Base-by-base conservation (phyloP, 306 rosid species). In the Hylodesmum podocarpum region DNA sequence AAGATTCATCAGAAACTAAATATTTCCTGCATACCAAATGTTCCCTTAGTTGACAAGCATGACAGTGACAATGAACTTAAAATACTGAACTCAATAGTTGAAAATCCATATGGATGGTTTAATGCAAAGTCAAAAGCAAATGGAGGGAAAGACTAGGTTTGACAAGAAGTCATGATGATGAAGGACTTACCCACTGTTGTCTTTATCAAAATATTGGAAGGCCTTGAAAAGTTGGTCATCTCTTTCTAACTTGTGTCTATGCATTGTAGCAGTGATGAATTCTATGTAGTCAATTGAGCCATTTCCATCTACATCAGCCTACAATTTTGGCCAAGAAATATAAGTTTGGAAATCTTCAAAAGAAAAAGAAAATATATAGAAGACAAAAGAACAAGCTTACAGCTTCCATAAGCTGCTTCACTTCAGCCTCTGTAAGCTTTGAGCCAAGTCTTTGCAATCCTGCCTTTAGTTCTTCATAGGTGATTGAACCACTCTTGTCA, bases 231-330 rank as follows among this genome's bases (percentile, higher is more conserved):
- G 92, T 73, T 94, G 93, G 62, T 91, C 96, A 21, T 92, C 98
- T 85, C 87, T 94, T 78, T 92, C 96, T 80, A 90, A 82, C 77
- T 80, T 90, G 90, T 91, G 92, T 85, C 96, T 86, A 77, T 94
- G 98, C 97, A 92, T 94, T 28, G 98, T 94, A 28, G 97, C 98
- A 59, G 95, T 92, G 55, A 94, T 88, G 80, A 94, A 94, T 40
- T 94, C 97, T 43, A 94, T 89, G 90, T 88, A 91, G 83, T 94
- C 98, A 40, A 92, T 94, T 5, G 93, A 6, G 39, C 98, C 97
- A 76, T 87, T 78, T 75, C 98, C 97, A 88, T 94, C 98, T 24
- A 92, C 95, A 78, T 94, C 97, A 69, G 97, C 98, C 97, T 94
- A 81, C 75, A 80, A 63, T 29, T 34, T 22, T 53, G 66, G 50